Conservation (phyloP, 306 rosid species). For the Gillenia trifoliata region DNA sequence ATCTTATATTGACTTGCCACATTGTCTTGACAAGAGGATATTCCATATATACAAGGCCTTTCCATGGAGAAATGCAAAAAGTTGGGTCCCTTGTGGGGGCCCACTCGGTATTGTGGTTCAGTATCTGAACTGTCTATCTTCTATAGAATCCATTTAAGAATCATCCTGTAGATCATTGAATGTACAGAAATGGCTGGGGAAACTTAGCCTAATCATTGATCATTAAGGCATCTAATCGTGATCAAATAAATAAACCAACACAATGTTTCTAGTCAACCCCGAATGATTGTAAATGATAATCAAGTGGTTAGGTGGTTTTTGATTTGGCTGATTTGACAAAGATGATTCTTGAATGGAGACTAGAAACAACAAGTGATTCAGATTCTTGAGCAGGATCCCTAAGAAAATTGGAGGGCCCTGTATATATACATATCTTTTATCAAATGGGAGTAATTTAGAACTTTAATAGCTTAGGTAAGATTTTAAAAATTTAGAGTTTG, state of each 20-base stretch:
- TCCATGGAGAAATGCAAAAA: neutral
- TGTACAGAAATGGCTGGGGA: neutral
- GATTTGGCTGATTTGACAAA: neutral
- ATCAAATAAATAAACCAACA: neutral
- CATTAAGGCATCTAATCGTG: neutral
- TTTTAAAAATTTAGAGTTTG: neutral
- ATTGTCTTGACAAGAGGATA: neutral
- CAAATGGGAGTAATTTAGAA: neutral
- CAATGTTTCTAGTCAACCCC: neutral
- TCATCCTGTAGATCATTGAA: neutral
- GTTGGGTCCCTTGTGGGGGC: neutral
- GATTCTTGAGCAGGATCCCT: neutral
- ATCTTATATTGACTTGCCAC: neutral
- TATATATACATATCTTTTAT: neutral
- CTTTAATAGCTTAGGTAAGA: neutral
- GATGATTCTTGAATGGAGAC: neutral
- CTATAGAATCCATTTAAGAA: neutral
- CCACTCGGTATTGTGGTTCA: neutral
- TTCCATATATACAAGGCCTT: neutral
- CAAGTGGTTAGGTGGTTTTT: neutral
- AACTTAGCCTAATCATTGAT: neutral
- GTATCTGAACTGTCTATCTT: neutral
- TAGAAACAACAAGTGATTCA: neutral
- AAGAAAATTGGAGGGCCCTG: neutral
- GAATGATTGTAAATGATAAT: neutral